phyloP scores from a whole-genome alignment of 495 filamentous ascomycete species.

The Clohesyomyces aquaticus region DNA sequence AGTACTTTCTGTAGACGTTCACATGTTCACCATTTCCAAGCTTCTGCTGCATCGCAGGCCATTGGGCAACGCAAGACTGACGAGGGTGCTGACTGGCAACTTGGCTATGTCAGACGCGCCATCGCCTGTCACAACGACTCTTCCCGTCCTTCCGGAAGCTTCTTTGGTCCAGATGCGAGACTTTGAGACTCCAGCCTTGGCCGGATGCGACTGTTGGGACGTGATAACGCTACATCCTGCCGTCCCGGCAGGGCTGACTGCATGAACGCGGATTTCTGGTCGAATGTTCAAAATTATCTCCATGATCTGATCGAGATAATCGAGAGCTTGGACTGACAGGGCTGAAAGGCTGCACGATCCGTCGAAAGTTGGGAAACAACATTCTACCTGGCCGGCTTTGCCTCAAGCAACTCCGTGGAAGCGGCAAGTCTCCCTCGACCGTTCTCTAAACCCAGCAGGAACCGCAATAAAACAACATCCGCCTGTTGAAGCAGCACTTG shows the following conservation, averaged over 20 bases:
- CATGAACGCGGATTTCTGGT: slow-evolving; percentile 9
- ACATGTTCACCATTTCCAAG: slow-evolving; percentile 1
- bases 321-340: neutral
- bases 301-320: neutral
- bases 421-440: neutral
- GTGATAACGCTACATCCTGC: neutral
- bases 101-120: slow-evolving; percentile 4
- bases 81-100: neutral
- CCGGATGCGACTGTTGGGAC: neutral
- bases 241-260: neutral
- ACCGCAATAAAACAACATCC: neutral
- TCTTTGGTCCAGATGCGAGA: neutral
- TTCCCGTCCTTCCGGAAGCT: neutral
- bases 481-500: neutral
- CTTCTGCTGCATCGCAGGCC: neutral
- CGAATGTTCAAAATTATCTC: slow-evolving; percentile 4
- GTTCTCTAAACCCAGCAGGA: neutral
- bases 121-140: neutral
- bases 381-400: neutral
- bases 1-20: slow-evolving; percentile 13
- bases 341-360: neutral
- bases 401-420: neutral
- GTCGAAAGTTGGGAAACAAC: neutral
- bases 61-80: neutral
- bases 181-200: neutral